Conservation (phyloP, 2,329 filamentous ascomycete genomes). For the Hirsutella minnesotensis region DNA sequence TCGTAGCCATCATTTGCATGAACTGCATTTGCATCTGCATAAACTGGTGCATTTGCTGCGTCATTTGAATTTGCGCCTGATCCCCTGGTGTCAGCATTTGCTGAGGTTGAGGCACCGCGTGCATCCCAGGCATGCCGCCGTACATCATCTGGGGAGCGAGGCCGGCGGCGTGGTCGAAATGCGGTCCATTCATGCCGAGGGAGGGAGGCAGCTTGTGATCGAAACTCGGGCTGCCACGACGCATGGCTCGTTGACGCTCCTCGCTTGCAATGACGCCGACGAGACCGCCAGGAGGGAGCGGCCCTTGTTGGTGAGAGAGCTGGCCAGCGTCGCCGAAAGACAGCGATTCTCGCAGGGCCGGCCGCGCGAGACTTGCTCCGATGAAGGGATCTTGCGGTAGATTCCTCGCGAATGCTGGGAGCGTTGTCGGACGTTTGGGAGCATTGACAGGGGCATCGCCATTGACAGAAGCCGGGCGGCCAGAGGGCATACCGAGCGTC, state of each 20-base stretch:
- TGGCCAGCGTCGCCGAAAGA: constrained; percentile 49
- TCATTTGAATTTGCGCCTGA: constrained; percentile 69
- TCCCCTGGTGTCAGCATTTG: constrained; percentile 47
- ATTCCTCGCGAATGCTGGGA: constrained; percentile 74
- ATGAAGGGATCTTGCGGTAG: constrained; percentile 78
- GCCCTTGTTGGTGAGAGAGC: constrained; percentile 18
- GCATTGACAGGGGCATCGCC: constrained; percentile 32
- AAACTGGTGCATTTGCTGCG: constrained; percentile 73
- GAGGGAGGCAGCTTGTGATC: constrained; percentile 30
- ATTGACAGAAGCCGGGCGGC: constrained; percentile 43
- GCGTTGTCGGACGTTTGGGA: constrained; percentile 26
- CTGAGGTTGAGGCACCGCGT: constrained; percentile 21
- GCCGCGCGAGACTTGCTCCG: constrained; percentile 64
- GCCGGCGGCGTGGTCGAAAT: constrained; percentile 36
- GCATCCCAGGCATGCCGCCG: constrained; percentile 14
- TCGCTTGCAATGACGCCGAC: constrained; percentile 82
- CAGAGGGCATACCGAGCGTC: constrained; percentile 29
- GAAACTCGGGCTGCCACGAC: constrained; percentile 65
- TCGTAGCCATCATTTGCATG: constrained; percentile 66
- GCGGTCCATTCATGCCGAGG: constrained; percentile 22
- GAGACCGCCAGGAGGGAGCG: constrained; percentile 59
- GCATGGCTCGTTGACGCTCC: constrained; percentile 65
- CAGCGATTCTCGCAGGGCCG: constrained; percentile 61
- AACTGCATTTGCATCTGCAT: constrained; percentile 95
- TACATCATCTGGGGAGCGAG: constrained; percentile 35